Evolutionary conservation across 2,329 filamentous ascomycete species (phyloP), one percentile per base, ranked within the genome.

Genomic region (Didymellaceae sp.): DNA sequence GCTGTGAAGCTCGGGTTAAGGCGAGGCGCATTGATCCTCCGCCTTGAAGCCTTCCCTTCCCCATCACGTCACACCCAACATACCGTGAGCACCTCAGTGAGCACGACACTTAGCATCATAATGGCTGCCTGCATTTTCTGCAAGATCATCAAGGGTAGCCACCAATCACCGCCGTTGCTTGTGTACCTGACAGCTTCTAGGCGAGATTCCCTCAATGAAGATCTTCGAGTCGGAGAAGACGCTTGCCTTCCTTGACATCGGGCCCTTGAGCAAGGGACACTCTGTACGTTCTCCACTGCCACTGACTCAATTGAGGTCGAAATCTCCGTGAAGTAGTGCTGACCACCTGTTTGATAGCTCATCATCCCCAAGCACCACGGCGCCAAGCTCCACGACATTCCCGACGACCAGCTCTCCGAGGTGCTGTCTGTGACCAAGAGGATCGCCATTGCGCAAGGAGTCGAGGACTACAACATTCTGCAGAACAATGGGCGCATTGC

Each of bases 361-460:
- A 88, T 99, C 54, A 96, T 99, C 61, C 94, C 94, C 59, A 99
- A 99, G 78, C 83, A 85, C 77, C 94, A 99, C 77, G 94, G 93
- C 71, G 89, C 82, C 55, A 97, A 97, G 77, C 84, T 99, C 20
- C 83, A 85, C 55, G 93, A 97, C 72, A 93, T 99, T 53, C 93
- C 94, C 14, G 94, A 97, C 73, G 91, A 96, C 45, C 80, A 90
- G 61, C 82, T 99, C 47, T 72, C 77, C 42, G 94, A 97, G 75
- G 82, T 99, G 52, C 77, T 99, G 74, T 88, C 90, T 33, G 85
- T 95, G 13, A 87, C 90, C 38, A 97, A 96, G 83, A 93, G 89
- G 75, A 84, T 99, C 38, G 91, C 88, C 39, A 75, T 80, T 16
- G 93, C 91, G 21, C 86, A 84, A 4, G 90, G 90, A 28, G 86